phyloP scores from a whole-genome alignment of 257 asterid genomes.

The Nemophila menziesii region DNA sequence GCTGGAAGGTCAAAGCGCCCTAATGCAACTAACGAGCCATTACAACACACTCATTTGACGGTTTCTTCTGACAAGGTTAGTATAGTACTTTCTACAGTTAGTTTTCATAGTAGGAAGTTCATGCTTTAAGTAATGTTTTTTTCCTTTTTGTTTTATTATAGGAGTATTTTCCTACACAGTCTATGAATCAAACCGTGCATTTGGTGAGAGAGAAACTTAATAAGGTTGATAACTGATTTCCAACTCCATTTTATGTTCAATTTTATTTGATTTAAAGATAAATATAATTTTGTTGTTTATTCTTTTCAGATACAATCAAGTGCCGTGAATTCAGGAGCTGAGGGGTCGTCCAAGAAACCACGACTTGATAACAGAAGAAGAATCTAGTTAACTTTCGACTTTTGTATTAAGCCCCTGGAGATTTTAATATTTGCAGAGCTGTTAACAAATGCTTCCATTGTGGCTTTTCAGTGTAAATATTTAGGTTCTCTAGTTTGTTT shows the following conservation, averaged over 20 bases:
- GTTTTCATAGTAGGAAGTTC: not conserved
- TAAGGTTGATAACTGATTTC: slow-evolving; percentile 30
- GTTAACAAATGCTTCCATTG: not conserved
- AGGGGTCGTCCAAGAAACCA: slow-evolving; percentile 47
- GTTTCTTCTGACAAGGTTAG: slow-evolving; percentile 50
- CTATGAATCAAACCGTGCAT: slow-evolving; percentile 76
- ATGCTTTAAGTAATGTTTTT: not conserved
- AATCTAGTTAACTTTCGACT: slow-evolving; percentile 23
- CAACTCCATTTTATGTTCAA: not conserved
- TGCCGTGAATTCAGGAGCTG: slow-evolving; percentile 24
- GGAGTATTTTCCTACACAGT: slow-evolving; percentile 68
- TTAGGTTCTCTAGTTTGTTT: too few relatives aligned
- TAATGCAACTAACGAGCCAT: slow-evolving; percentile 10
- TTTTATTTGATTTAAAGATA: not conserved
- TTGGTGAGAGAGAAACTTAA: slow-evolving; percentile 70
- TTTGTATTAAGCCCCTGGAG: not conserved
- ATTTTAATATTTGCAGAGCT: not conserved
- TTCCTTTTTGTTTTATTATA: slow-evolving; percentile 13
- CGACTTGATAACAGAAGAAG: slow-evolving; percentile 66
- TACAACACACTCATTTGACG: slow-evolving; percentile 17
- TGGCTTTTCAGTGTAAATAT: too few relatives aligned
- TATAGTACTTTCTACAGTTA: not conserved
- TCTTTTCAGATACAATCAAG: slow-evolving; percentile 49
- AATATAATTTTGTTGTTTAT: not conserved
- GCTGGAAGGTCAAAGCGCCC: slow-evolving; percentile 45